A percentile compares a stretch with the other conserved stretches of the same genome.
These are phyloP conservation scores for Amanita muscaria DNA, from an alignment of 768 basidiomycete genomes.

Conservation along the genomic window DNA sequence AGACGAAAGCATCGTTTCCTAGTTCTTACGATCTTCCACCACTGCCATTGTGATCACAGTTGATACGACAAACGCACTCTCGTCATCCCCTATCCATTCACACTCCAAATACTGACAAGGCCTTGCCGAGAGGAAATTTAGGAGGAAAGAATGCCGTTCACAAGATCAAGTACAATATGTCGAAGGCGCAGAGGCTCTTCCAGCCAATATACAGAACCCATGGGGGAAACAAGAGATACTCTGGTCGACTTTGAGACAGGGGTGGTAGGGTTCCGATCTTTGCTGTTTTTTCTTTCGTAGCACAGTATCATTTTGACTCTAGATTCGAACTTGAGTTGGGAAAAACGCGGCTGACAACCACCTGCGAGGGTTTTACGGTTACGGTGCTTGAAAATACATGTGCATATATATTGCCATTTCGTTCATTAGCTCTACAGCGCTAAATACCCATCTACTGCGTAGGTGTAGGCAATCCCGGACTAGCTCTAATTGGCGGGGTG, in stretches of 20 bases:
- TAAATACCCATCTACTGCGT: neutral
- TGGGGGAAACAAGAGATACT: constrained; percentile 8
- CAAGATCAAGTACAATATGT: neutral
- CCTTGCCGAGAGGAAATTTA: constrained; percentile 17
- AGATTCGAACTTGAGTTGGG: no score
- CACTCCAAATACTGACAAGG: constrained; percentile 11
- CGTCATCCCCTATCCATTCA: constrained; percentile 17
- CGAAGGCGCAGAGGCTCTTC: neutral
- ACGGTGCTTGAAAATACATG: no score
- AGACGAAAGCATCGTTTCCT: constrained; percentile 9
- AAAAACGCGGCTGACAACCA: no score
- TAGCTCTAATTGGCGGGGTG: constrained; percentile 21
- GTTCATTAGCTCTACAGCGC: no score
- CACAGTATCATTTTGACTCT: no score
- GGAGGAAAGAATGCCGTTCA: neutral
- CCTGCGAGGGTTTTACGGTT: no score
- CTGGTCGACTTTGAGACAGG: neutral
- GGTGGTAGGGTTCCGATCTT: no score
- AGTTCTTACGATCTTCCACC: no score
- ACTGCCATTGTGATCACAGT: constrained; percentile 17
- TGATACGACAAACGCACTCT: constrained; percentile 23
- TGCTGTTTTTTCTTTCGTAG: no score
- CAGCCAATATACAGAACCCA: neutral
- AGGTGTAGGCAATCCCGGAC: neutral
- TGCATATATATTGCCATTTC: no score